phyloP scores from a whole-genome alignment of 176 grass and related monocot species.

The Avena atlantica region DNA sequence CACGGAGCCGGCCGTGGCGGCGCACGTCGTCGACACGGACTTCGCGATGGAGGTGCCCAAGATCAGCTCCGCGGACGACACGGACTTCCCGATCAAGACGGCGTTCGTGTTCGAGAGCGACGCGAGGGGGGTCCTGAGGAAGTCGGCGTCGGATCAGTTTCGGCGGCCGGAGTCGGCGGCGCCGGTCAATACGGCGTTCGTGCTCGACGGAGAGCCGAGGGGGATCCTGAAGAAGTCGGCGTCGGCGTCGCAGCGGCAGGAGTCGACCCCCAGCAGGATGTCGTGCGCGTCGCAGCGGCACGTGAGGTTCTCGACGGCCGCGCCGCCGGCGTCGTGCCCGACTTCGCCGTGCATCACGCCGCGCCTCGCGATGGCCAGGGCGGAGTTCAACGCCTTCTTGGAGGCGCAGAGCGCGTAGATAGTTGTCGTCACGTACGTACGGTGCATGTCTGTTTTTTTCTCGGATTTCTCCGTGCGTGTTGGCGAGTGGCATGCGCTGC shows the following conservation, averaged over 20 bases:
- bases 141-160: constrained; percentile 49
- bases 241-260: constrained; percentile 42
- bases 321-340: constrained; percentile 58
- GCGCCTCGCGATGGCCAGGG: constrained; percentile 56
- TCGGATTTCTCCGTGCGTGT: constrained; percentile 3
- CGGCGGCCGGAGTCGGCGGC: background rate
- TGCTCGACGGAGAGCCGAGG: constrained; percentile 60
- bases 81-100: constrained; percentile 63
- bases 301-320: constrained; percentile 75
- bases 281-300: constrained; percentile 74
- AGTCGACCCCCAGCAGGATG: constrained; percentile 50
- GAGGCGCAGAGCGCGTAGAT: constrained; percentile 63
- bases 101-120: constrained; percentile 80
- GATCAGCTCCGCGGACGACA: constrained; percentile 48
- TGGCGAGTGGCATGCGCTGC: background rate
- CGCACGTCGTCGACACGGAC: background rate
- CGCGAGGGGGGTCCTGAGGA: constrained; percentile 67
- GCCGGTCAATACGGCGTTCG: constrained; percentile 62
- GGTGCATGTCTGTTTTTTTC: background rate
- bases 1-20: too few relatives aligned
- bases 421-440: background rate
- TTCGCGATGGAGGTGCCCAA: constrained; percentile 55
- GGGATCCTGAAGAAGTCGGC: constrained; percentile 79
- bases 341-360: constrained; percentile 83
- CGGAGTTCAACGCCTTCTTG: constrained; percentile 85